phyloP scores from a whole-genome alignment of 2,329 filamentous ascomycete species.

The Karstenula rhodostoma region DNA sequence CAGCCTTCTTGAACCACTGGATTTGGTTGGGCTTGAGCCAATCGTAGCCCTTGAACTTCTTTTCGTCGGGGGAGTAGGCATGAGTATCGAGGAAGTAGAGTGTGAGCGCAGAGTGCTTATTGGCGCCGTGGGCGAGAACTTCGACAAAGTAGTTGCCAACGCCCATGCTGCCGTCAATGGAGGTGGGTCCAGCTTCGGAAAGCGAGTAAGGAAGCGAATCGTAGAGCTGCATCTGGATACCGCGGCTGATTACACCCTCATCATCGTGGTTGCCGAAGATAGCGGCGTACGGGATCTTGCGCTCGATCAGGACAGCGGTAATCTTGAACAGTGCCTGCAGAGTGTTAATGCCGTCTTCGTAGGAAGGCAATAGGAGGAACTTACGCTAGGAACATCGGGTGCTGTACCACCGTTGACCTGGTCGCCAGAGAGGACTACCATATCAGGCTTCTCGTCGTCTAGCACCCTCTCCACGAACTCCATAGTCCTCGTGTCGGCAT shows the following conservation, averaged over 20 bases:
- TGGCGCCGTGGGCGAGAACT: slow-evolving; percentile 79
- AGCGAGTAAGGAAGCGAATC: slow-evolving; percentile 89
- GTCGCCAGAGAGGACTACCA: slow-evolving; percentile 91
- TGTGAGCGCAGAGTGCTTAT: slow-evolving; percentile 87
- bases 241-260: slow-evolving; percentile 80
- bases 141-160: slow-evolving; percentile 96
- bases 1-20: slow-evolving; percentile 88
- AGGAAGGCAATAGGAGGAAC: slow-evolving; percentile 32
- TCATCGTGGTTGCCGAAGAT: slow-evolving; percentile 99
- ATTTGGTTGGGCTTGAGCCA: slow-evolving; percentile 97
- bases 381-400: slow-evolving; percentile 84
- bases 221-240: slow-evolving; percentile 83
- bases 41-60: slow-evolving; percentile 90
- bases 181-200: slow-evolving; percentile 80
- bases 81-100: slow-evolving; percentile 97
- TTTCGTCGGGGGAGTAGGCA: slow-evolving; percentile 88
- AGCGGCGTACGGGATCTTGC: slow-evolving; percentile 88
- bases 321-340: slow-evolving; percentile 88
- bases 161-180: slow-evolving; percentile 71
- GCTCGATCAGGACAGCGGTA: slow-evolving; percentile 81
- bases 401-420: slow-evolving; percentile 95
- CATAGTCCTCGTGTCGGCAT: slow-evolving; percentile 89
- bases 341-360: slow-evolving; percentile 22
- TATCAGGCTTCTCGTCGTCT: slow-evolving; percentile 91
- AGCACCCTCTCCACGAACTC: slow-evolving; percentile 86